phyloP scores from a whole-genome alignment of 2,329 filamentous ascomycete species.

The Cercospora berteroae region DNA sequence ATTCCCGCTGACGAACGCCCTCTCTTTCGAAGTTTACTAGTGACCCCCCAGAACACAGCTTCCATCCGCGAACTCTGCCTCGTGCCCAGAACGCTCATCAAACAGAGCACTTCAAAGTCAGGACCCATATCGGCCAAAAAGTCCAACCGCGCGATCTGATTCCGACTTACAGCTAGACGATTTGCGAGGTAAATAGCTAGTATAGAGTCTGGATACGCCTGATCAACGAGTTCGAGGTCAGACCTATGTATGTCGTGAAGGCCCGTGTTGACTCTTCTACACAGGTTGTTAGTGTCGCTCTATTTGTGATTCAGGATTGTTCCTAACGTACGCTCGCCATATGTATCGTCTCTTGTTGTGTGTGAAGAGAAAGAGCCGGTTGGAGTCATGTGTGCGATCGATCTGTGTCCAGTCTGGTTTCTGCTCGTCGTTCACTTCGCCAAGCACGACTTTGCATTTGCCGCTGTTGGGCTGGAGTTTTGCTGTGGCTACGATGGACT shows the following conservation, averaged over 20 bases:
- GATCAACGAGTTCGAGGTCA: conserved; percentile 3
- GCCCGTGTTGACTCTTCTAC: background rate
- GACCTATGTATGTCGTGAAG: background rate
- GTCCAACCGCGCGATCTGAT: background rate
- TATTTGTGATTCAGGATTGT: no score
- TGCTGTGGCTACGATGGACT: background rate
- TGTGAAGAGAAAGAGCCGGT: background rate
- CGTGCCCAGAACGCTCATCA: background rate
- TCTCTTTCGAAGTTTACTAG: background rate
- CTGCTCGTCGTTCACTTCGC: background rate
- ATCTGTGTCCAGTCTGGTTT: background rate
- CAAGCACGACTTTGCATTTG: conserved; percentile 7
- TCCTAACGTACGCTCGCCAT: no score
- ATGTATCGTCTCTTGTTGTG: background rate
- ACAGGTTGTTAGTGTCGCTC: background rate
- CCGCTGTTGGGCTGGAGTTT: conserved; percentile 1
- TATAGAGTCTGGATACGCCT: background rate
- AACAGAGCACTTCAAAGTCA: background rate
- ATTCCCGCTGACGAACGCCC: background rate
- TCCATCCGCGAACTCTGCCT: background rate
- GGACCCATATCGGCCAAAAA: conserved; percentile 1
- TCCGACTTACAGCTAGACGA: background rate
- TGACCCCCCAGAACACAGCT: background rate
- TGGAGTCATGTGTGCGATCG: background rate
- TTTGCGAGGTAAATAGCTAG: background rate